Conservation (phyloP, 148 eudicot genomes). For the Rhododendron vialii region DNA sequence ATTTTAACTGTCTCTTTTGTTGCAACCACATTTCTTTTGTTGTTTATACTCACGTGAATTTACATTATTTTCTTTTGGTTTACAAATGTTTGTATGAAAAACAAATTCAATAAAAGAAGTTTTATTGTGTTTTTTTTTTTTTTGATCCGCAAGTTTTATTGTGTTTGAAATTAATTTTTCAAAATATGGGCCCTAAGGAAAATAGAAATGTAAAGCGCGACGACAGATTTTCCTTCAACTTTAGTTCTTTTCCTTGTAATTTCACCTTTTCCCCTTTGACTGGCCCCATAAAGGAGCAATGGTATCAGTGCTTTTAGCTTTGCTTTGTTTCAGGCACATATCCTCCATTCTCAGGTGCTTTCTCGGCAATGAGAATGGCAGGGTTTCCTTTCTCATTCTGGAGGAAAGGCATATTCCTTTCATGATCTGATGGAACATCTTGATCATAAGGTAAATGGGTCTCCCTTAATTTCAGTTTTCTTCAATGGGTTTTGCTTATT, state of each 20-base stretch:
- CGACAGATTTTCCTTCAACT: not conserved
- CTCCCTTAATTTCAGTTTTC: slow-evolving; percentile 2
- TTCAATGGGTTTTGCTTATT: not conserved
- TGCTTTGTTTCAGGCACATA: not conserved
- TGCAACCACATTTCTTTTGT: not conserved
- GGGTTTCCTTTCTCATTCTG: not conserved
- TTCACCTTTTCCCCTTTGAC: not conserved
- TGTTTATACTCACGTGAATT: not conserved
- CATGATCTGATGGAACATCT: not conserved
- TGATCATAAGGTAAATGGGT: slow-evolving; percentile 7
- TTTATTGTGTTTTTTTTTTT: too few species aligned
- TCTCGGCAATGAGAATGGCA: slow-evolving; percentile 1
- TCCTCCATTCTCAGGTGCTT: not conserved
- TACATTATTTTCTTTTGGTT: not conserved
- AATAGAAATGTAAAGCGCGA: not conserved
- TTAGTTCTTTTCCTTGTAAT: not conserved
- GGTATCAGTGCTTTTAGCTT: not conserved
- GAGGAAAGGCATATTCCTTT: not conserved
- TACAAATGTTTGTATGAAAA: too few species aligned
- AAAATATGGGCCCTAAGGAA: not conserved
- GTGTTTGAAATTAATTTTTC: not conserved
- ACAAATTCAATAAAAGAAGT: not conserved
- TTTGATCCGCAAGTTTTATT: not conserved
- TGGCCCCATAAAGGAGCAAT: not conserved
- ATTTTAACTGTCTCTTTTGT: not conserved